phyloP scores from a whole-genome alignment of 2,329 filamentous ascomycete genomes.

The Xylariaceae sp. region DNA sequence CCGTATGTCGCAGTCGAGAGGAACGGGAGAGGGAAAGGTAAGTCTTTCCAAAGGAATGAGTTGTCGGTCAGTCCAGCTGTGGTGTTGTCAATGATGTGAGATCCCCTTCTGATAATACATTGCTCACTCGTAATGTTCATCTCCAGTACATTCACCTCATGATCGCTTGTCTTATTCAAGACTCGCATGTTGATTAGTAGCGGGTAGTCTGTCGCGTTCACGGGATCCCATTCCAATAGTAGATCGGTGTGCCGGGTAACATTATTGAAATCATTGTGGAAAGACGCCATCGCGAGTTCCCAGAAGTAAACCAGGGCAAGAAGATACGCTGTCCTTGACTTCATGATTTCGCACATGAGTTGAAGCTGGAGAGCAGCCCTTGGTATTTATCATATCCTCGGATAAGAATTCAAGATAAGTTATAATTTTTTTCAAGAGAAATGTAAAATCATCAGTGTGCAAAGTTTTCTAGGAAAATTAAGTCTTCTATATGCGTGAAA shows the following conservation, averaged over 20 bases:
- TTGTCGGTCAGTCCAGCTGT: constrained; percentile 31
- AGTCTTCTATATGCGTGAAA: background rate
- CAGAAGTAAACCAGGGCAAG: background rate
- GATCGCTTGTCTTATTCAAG: constrained; percentile 34
- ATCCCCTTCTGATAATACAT: background rate
- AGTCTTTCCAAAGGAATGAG: constrained; percentile 34
- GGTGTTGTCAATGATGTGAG: background rate
- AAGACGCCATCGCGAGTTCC: constrained; percentile 9
- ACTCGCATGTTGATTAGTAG: constrained; percentile 31
- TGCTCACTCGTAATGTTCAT: constrained; percentile 33
- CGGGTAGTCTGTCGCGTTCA: constrained; percentile 27
- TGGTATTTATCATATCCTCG: background rate
- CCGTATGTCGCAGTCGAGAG: constrained; percentile 35
- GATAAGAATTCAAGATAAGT: background rate
- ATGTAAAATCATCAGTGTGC: background rate
- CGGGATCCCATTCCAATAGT: constrained; percentile 32
- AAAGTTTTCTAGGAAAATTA: background rate
- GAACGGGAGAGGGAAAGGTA: constrained; percentile 37
- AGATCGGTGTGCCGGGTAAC: constrained; percentile 33
- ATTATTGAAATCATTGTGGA: constrained; percentile 29
- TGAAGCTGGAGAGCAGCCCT: background rate
- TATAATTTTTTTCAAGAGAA: background rate
- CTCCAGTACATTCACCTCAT: constrained; percentile 33
- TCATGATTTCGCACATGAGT: background rate
- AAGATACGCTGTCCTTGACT: background rate